phyloP scores from a whole-genome alignment of 192 early-diverging fungal species.

The Pilobolus umbonatus region DNA sequence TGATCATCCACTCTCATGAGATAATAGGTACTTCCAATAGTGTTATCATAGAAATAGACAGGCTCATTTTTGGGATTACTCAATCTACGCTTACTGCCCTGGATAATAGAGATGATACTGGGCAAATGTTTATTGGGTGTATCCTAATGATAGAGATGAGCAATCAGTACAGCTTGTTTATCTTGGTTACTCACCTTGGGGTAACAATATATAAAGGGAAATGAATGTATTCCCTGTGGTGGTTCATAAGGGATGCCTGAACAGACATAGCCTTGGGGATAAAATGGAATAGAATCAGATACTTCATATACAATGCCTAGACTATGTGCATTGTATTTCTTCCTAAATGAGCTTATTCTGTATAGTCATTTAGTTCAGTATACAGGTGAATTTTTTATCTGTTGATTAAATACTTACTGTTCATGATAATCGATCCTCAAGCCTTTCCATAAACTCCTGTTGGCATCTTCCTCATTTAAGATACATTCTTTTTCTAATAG shows the following conservation, averaged over 20 bases:
- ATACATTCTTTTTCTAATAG: slow-evolving; percentile 44
- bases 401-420: slow-evolving; percentile 26
- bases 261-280: slow-evolving; percentile 38
- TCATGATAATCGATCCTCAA: slow-evolving; percentile 41
- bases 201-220: slow-evolving; percentile 50
- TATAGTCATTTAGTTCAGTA: neutral
- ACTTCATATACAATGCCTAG: slow-evolving; percentile 46
- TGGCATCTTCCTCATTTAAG: slow-evolving; percentile 35
- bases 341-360: slow-evolving; percentile 42
- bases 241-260: slow-evolving; percentile 39
- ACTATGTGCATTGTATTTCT: slow-evolving; percentile 37
- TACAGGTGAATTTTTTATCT: neutral
- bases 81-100: slow-evolving; percentile 34
- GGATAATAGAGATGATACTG: slow-evolving; percentile 51
- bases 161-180: neutral
- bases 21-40: slow-evolving; percentile 47
- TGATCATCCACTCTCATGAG: slow-evolving; percentile 42
- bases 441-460: slow-evolving; percentile 39
- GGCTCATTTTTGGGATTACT: slow-evolving; percentile 32
- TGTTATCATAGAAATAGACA: slow-evolving; percentile 46
- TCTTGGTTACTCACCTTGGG: slow-evolving; percentile 35
- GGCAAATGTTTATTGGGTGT: slow-evolving; percentile 47
- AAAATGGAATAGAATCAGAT: slow-evolving; percentile 32
- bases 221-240: slow-evolving; percentile 48
- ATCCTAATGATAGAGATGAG: slow-evolving; percentile 27